Evolutionary conservation across 441 rosid species (phyloP).

Genomic region (Pelargonium fulgidum): DNA sequence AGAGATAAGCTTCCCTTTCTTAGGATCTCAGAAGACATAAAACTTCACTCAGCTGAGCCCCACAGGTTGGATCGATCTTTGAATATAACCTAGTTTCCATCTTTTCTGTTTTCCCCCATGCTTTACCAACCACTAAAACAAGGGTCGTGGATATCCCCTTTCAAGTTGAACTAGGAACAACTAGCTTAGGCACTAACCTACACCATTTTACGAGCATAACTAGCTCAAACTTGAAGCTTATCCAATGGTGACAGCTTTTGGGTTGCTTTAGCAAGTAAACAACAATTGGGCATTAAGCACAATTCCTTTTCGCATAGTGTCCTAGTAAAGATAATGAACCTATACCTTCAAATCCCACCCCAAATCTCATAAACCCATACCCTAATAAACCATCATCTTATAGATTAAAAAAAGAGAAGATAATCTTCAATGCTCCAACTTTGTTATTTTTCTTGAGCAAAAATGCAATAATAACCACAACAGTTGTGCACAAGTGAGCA

Average conservation of each 20-base stretch:
- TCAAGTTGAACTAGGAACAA: slow-evolving; percentile 2
- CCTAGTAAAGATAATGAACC: too few relatives aligned
- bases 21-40: too few relatives aligned
- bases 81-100: neutral
- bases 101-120: neutral
- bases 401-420: neutral
- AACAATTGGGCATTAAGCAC: neutral
- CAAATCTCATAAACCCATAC: neutral
- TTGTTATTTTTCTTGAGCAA: too few relatives aligned
- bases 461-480: too few relatives aligned
- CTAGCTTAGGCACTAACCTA: neutral
- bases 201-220: neutral
- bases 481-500: too few relatives aligned
- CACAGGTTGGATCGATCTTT: too few relatives aligned
- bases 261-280: neutral
- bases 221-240: too few relatives aligned
- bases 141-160: neutral
- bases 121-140: neutral
- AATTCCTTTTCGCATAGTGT: too few relatives aligned
- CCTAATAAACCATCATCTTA: neutral
- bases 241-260: too few relatives aligned
- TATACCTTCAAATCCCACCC: too few relatives aligned
- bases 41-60: too few relatives aligned
- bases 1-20: neutral
- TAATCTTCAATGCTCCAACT: too few relatives aligned